Evolutionary conservation across 441 rosid species (phyloP).

Genomic region (Melianthus villosus): DNA sequence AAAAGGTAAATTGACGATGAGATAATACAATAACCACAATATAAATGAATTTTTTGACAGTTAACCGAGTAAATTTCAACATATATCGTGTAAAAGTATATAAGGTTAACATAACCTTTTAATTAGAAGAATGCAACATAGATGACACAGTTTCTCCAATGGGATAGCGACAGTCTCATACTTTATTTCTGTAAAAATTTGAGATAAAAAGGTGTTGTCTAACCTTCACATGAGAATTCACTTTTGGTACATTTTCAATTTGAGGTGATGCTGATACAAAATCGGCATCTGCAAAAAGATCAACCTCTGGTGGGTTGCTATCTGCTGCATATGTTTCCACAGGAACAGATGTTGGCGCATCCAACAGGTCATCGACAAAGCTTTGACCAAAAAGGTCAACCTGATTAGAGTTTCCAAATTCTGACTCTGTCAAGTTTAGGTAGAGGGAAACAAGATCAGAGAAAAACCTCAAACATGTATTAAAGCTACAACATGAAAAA

Average conservation of each 20-base stretch:
- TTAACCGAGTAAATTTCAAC: too few relatives aligned
- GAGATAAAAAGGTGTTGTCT: too few relatives aligned
- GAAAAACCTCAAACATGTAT: background rate
- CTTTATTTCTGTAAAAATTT: too few relatives aligned
- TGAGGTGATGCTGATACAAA: slow-evolving; percentile 71
- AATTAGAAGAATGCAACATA: too few relatives aligned
- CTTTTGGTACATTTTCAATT: slow-evolving; percentile 23
- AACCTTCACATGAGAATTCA: too few relatives aligned
- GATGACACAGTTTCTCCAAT: too few relatives aligned
- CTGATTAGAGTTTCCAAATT: slow-evolving; percentile 41
- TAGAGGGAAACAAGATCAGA: slow-evolving; percentile 6
- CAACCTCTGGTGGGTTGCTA: slow-evolving; percentile 39
- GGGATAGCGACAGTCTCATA: too few relatives aligned
- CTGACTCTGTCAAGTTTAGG: slow-evolving; percentile 36
- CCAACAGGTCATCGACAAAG: slow-evolving; percentile 76
- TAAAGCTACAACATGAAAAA: background rate
- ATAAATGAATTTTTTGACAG: too few relatives aligned
- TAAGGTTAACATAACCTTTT: too few relatives aligned
- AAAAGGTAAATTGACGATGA: too few relatives aligned
- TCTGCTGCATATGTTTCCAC: slow-evolving; percentile 26
- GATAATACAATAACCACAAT: too few relatives aligned
- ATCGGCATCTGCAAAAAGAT: slow-evolving; percentile 85
- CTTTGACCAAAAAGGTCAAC: slow-evolving; percentile 74
- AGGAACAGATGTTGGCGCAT: slow-evolving; percentile 45
- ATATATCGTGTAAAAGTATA: too few relatives aligned